phyloP scores from a whole-genome alignment of 139 green algal genomes.

The Medakamo hakoo region DNA sequence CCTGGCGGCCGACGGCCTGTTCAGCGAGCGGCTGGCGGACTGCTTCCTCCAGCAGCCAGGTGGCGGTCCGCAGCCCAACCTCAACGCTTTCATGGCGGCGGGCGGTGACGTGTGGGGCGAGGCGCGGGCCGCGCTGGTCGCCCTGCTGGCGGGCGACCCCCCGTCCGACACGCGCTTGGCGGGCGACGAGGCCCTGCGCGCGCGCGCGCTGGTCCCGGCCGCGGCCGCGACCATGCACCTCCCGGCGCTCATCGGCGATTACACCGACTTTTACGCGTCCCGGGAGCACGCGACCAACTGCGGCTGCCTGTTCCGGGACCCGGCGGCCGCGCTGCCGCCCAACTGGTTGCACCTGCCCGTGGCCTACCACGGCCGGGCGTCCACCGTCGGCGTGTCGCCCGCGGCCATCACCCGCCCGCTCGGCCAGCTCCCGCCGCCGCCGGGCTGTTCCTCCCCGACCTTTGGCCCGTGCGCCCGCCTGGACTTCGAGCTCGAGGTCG shows the following conservation, averaged over 20 bases:
- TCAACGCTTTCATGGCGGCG: slow-evolving; percentile 77
- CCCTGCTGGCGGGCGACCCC: slow-evolving; percentile 35
- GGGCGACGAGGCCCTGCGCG: slow-evolving; percentile 32
- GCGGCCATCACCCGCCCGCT: slow-evolving; percentile 43
- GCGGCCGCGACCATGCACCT: slow-evolving; percentile 52
- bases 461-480: slow-evolving; percentile 34
- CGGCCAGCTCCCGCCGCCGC: slow-evolving; percentile 29
- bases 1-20: slow-evolving; percentile 26
- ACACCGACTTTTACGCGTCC: slow-evolving; percentile 92
- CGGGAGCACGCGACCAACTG: slow-evolving; percentile 72
- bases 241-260: slow-evolving; percentile 67
- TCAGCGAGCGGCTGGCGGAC: slow-evolving; percentile 20
- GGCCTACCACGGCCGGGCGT: slow-evolving; percentile 79
- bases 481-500: slow-evolving; percentile 91
- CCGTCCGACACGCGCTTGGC: slow-evolving; percentile 37
- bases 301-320: slow-evolving; percentile 64
- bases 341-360: slow-evolving; percentile 91
- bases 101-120: slow-evolving; percentile 52
- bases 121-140: slow-evolving; percentile 28
- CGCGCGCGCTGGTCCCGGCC: slow-evolving; percentile 26
- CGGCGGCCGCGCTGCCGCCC: slow-evolving; percentile 44
- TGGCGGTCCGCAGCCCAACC: slow-evolving; percentile 22
- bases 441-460: slow-evolving; percentile 9
- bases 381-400: slow-evolving; percentile 73
- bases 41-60: slow-evolving; percentile 20